Evolutionary conservation across 2,329 filamentous ascomycete genomes (phyloP).

Genomic region (Aureobasidium namibiae): DNA sequence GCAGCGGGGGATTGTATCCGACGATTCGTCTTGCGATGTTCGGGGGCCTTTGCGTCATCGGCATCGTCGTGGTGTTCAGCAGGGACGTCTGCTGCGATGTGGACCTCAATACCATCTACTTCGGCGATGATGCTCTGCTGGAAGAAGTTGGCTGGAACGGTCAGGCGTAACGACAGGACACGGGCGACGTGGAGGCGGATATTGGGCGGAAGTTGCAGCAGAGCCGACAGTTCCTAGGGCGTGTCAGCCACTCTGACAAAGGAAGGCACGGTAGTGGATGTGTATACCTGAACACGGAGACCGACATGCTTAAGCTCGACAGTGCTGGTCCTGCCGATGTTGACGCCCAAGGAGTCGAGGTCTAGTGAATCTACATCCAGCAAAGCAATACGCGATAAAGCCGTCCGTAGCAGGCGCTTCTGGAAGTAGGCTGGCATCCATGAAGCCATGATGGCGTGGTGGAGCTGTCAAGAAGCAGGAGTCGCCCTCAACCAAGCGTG

Average conservation of each 20-base stretch:
- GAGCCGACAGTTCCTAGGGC: slow-evolving; percentile 65
- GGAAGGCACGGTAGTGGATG: background rate
- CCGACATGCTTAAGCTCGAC: slow-evolving; percentile 84
- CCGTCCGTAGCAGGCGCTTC: slow-evolving; percentile 82
- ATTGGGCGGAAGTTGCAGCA: slow-evolving; percentile 65
- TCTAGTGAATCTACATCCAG: slow-evolving; percentile 83
- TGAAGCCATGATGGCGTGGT: slow-evolving; percentile 34
- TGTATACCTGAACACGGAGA: slow-evolving; percentile 62
- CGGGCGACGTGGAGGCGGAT: slow-evolving; percentile 66
- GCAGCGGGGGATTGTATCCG: slow-evolving; percentile 26
- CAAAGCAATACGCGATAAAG: slow-evolving; percentile 71
- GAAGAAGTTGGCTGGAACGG: slow-evolving; percentile 80
- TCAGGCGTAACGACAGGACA: slow-evolving; percentile 68
- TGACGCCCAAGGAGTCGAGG: slow-evolving; percentile 76
- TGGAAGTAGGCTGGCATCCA: slow-evolving; percentile 73
- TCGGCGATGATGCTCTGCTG: slow-evolving; percentile 75
- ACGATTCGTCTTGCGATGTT: slow-evolving; percentile 27
- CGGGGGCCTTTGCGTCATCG: slow-evolving; percentile 25
- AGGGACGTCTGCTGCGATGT: slow-evolving; percentile 25
- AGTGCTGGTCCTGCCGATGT: slow-evolving; percentile 70
- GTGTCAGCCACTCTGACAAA: background rate
- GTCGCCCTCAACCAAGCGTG: background rate
- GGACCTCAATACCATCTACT: slow-evolving; percentile 70
- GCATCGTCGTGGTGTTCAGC: background rate
- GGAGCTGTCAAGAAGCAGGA: background rate